Evolutionary conservation across 257 asterid species (phyloP).

Genomic region (Primulina eburnea): DNA sequence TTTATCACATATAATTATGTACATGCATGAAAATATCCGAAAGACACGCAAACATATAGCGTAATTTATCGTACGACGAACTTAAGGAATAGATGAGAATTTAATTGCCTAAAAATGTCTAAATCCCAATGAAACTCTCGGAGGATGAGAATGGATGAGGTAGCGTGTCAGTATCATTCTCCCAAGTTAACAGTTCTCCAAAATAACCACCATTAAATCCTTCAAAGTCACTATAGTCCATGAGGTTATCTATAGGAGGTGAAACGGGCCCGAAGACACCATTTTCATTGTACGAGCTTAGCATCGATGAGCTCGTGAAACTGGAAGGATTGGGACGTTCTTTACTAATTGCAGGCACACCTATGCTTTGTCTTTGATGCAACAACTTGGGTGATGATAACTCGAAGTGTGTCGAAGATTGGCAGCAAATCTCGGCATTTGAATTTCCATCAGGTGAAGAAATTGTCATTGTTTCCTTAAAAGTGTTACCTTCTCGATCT

Average conservation of each 20-base stretch:
- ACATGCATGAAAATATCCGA: background rate
- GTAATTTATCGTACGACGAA: too few species aligned
- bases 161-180: constrained; percentile 34
- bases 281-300: constrained; percentile 26
- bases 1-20: background rate
- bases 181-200: constrained; percentile 34
- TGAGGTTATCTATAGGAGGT: constrained; percentile 16
- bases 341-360: constrained; percentile 26
- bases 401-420: constrained; percentile 37
- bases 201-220: constrained; percentile 25
- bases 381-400: constrained; percentile 37
- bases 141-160: constrained; percentile 64
- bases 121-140: constrained; percentile 25
- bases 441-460: constrained; percentile 38
- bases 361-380: constrained; percentile 13
- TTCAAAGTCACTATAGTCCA: constrained; percentile 14
- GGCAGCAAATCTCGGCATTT: constrained; percentile 27
- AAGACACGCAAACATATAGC: background rate
- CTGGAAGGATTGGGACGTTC: constrained; percentile 18
- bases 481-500: constrained; percentile 30
- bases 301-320: constrained; percentile 22
- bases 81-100: background rate
- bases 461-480: constrained; percentile 32
- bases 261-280: constrained; percentile 21
- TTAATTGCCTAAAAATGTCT: background rate